These are phyloP conservation scores for Cruciata laevipes DNA, from an alignment of 257 asterid genomes.

Conservation along the genomic window DNA sequence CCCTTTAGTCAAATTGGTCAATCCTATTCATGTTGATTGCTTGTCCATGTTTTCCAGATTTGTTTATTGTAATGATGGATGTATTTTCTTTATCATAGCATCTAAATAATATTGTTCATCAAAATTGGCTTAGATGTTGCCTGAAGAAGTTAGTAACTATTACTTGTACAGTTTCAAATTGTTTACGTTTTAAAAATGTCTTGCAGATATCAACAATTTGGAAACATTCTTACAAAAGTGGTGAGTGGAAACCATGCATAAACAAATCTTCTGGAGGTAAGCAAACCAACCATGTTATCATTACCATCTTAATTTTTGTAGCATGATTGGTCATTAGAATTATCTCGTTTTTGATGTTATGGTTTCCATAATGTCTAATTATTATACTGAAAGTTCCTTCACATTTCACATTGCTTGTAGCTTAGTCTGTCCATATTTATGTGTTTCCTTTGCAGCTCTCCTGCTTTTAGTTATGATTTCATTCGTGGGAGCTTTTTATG, in stretches of 20 bases:
- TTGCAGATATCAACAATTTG: constrained; percentile 83
- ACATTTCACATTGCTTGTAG: not conserved
- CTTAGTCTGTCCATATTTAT: not conserved
- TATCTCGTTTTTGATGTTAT: not conserved
- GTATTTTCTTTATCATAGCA: not conserved
- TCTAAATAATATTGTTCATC: not conserved
- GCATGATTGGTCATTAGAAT: not conserved
- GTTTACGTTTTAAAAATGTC: constrained; percentile 13
- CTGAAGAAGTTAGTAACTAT: not conserved
- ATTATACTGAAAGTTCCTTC: not conserved
- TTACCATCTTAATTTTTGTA: constrained; percentile 1
- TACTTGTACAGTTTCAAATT: not conserved
- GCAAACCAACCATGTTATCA: constrained; percentile 11
- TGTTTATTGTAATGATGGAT: not conserved
- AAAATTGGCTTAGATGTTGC: not conserved
- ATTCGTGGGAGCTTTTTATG: not conserved
- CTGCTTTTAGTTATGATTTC: not conserved
- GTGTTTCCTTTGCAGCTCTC: not conserved
- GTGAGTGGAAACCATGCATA: constrained; percentile 91
- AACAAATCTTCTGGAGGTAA: constrained; percentile 67
- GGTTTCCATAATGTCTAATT: not conserved
- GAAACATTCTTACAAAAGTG: constrained; percentile 79
- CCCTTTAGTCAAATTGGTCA: not conserved
- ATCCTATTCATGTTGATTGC: not conserved
- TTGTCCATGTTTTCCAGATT: not conserved